phyloP scores from a whole-genome alignment of 345 rosid species.

The Alliaria petiolata region DNA sequence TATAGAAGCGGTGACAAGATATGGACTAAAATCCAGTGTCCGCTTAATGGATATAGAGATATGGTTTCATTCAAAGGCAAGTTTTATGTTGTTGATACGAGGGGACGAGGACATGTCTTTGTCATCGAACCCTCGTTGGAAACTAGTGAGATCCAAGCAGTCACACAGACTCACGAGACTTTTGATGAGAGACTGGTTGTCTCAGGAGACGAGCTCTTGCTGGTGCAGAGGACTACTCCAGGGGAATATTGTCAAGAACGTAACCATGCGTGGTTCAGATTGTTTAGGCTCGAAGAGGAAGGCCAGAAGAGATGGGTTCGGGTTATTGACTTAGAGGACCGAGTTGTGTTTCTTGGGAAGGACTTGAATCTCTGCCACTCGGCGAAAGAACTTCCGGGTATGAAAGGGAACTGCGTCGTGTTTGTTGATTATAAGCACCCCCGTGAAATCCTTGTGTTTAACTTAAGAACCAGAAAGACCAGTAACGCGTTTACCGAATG shows the following conservation, averaged over 20 bases:
- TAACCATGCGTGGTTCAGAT: not conserved
- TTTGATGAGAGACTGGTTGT: not conserved
- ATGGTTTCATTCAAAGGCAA: not conserved
- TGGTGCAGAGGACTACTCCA: not conserved
- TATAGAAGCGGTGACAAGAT: not conserved
- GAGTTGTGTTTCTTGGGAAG: not conserved
- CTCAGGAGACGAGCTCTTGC: conserved; percentile 1
- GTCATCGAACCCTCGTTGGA: not conserved
- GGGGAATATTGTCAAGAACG: not conserved
- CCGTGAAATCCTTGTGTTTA: not conserved
- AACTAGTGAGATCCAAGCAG: not conserved
- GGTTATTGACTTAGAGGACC: not conserved
- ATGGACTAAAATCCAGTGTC: not conserved
- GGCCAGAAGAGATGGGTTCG: not conserved
- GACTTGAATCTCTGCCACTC: not conserved
- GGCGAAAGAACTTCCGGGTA: not conserved
- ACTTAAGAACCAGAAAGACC: not conserved
- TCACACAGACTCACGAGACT: not conserved
- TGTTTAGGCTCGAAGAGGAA: not conserved
- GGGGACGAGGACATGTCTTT: not conserved
- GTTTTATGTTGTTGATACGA: not conserved
- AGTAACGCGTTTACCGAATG: not conserved
- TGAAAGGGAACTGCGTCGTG: not conserved
- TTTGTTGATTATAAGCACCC: not conserved
- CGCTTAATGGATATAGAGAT: not conserved